Percentiles rank a stretch among this genome's conserved stretches.
phyloP scores from a whole-genome alignment of 2,329 filamentous ascomycete species.

The Beauveria scarabaeidicola region DNA sequence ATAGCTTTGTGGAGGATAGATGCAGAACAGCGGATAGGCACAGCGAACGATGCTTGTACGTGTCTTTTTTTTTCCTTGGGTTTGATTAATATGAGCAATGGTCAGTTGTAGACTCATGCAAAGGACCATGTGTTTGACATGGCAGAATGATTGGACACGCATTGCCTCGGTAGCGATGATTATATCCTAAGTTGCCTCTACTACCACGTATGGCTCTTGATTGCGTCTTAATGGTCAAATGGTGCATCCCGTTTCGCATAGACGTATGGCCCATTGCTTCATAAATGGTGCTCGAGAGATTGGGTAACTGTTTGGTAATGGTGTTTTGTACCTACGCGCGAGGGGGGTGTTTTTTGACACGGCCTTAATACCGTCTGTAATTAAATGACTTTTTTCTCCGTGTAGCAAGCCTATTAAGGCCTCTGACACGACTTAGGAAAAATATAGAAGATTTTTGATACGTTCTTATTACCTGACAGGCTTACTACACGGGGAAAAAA shows the following conservation, averaged over 20 bases:
- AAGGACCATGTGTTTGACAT: background rate
- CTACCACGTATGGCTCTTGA: too few relatives aligned
- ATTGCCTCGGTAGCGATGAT: background rate
- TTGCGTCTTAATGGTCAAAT: too few relatives aligned
- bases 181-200: background rate
- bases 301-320: conserved; percentile 8
- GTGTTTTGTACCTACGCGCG: background rate
- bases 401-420: too few relatives aligned
- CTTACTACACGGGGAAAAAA: too few relatives aligned
- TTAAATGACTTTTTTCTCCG: too few relatives aligned
- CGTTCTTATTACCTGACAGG: too few relatives aligned
- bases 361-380: too few relatives aligned
- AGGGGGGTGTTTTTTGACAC: too few relatives aligned
- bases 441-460: too few relatives aligned
- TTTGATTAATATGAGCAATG: conserved; percentile 6
- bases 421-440: too few relatives aligned
- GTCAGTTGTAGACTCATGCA: conserved; percentile 1
- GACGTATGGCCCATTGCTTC: background rate
- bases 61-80: conserved; percentile 5
- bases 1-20: background rate
- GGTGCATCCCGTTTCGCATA: background rate
- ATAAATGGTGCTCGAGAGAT: background rate
- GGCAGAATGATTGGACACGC: background rate
- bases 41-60: background rate
- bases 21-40: conserved; percentile 5